A percentile compares a stretch with the other conserved stretches of the same genome.
phyloP scores from a whole-genome alignment of 768 basidiomycete genomes.

The Saitozyma podzolica region DNA sequence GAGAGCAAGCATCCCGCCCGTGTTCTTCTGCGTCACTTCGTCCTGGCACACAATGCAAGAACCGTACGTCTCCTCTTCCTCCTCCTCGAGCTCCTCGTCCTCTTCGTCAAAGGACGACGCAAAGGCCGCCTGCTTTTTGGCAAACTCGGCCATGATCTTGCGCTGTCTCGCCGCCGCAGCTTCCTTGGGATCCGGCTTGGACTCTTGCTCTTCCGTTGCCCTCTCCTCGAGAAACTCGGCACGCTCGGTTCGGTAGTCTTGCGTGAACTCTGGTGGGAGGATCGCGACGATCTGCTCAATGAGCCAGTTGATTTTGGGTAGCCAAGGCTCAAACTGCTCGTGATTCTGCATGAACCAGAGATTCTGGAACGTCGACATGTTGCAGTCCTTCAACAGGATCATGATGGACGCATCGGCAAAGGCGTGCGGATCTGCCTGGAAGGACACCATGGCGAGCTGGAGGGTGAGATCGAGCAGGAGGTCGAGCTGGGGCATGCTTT shows the following conservation, averaged over 20 bases:
- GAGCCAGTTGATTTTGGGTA: slow-evolving; percentile 72
- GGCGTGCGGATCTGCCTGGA: slow-evolving; percentile 66
- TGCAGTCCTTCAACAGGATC: slow-evolving; percentile 48
- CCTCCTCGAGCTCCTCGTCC: slow-evolving; percentile 59
- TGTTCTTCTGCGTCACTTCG: slow-evolving; percentile 68
- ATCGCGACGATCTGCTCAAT: slow-evolving; percentile 63
- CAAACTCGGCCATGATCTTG: slow-evolving; percentile 91
- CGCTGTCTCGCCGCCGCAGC: slow-evolving; percentile 59
- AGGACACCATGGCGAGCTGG: slow-evolving; percentile 79
- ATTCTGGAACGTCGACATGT: slow-evolving; percentile 55
- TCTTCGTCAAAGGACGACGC: slow-evolving; percentile 66
- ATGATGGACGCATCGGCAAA: slow-evolving; percentile 65
- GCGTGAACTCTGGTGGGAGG: slow-evolving; percentile 58
- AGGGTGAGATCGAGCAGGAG: slow-evolving; percentile 85
- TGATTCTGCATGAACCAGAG: slow-evolving; percentile 76
- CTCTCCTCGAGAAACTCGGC: too few species aligned
- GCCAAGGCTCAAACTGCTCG: slow-evolving; percentile 68
- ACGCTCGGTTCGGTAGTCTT: neutral
- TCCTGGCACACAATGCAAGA: slow-evolving; percentile 99
- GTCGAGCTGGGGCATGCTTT: slow-evolving; percentile 56
- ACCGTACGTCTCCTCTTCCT: slow-evolving; percentile 65
- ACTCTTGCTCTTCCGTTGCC: neutral
- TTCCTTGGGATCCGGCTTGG: slow-evolving; percentile 20
- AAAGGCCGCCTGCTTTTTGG: slow-evolving; percentile 67
- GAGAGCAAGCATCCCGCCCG: slow-evolving; percentile 83